Percentiles rank a stretch among this genome's conserved stretches.
phyloP scores from a whole-genome alignment of 257 asterid genomes.

The Asclepias syriaca region DNA sequence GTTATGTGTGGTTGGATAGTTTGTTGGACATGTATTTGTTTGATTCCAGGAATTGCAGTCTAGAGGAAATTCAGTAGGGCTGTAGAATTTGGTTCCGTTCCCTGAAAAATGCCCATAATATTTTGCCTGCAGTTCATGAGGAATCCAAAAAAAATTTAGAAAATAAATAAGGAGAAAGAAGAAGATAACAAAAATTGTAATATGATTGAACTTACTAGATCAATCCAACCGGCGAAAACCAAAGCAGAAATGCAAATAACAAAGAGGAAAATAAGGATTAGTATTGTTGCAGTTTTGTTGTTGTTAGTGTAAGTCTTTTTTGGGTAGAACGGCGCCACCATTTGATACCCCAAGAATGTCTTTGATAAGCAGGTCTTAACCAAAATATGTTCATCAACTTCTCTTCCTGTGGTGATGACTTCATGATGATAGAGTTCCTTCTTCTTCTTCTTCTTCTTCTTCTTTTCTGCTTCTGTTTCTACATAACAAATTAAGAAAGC shows the following conservation, averaged over 20 bases:
- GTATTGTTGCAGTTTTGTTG: background rate
- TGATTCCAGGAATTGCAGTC: slow-evolving; percentile 32
- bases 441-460: background rate
- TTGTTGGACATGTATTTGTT: slow-evolving; percentile 20
- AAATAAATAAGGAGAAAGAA: background rate
- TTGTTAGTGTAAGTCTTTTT: background rate
- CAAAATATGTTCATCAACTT: slow-evolving; percentile 12
- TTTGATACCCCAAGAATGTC: background rate
- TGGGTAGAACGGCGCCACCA: slow-evolving; percentile 1
- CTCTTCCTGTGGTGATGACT: background rate
- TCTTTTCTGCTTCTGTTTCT: too few relatives aligned
- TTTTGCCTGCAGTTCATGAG: slow-evolving; percentile 13
- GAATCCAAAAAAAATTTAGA: too few relatives aligned
- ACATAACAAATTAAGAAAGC: too few relatives aligned
- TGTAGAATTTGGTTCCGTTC: background rate
- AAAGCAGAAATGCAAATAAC: background rate
- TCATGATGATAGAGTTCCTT: background rate
- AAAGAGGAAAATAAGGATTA: slow-evolving; percentile 1
- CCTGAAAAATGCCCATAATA: slow-evolving; percentile 6
- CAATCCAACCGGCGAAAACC: background rate
- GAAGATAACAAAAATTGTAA: background rate
- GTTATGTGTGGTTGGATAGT: slow-evolving; percentile 22
- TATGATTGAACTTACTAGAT: slow-evolving; percentile 1
- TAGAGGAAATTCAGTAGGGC: slow-evolving; percentile 16
- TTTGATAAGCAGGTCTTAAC: slow-evolving; percentile 12